Evolutionary conservation across 345 rosid species (phyloP), one percentile per base, ranked within the genome.

Genomic region (Geranium rotundifolium): DNA sequence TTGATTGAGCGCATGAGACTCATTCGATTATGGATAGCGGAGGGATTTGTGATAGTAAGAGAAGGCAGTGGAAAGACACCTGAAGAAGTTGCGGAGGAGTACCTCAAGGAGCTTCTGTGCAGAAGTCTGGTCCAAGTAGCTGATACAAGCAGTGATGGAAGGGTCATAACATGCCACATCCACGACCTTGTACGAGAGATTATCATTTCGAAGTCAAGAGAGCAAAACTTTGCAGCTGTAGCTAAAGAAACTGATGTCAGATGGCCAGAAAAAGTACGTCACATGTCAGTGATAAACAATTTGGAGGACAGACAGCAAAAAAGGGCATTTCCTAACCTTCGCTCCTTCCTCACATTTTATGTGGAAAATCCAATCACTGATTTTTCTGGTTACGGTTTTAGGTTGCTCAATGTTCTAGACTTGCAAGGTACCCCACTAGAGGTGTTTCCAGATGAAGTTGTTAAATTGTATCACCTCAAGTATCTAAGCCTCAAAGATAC

Each of bases 401-500:
- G 19, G 29, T 50, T 64, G 49, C 67, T 64, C 5, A 41, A 34
- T 37, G 67, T 70, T 10, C 58, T 75, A 54, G 74, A 75, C 54
- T 37, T 71, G 64, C 69, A 61, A 63, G 74, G 56, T 14, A 14
- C 72, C 29, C 72, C 78, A 14, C 31, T 75, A 12, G 34, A 19
- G 4, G 65, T 37, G 18, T 75, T 75, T 41, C 78, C 72, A 60
- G 55, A 15, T 34, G 56, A 67, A 37, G 69, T 61, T 29, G 65
- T 75, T 2, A 56, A 63, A 16, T 37, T 61, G 15, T 57, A 15
- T 37, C 61, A 59, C n/a, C 27, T 75, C n/a, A 67, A n/a, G 37
- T 70, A 67, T 54, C 64, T 75, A 1, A 75, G 69, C 63, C 55
- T 54, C n/a, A 70, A 65, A 30, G 17, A 58, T 39, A 70, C 78